Evolutionary conservation across 805 yeast species (phyloP), one percentile per base, ranked within the genome.

Genomic region (Naumovozyma castellii): DNA sequence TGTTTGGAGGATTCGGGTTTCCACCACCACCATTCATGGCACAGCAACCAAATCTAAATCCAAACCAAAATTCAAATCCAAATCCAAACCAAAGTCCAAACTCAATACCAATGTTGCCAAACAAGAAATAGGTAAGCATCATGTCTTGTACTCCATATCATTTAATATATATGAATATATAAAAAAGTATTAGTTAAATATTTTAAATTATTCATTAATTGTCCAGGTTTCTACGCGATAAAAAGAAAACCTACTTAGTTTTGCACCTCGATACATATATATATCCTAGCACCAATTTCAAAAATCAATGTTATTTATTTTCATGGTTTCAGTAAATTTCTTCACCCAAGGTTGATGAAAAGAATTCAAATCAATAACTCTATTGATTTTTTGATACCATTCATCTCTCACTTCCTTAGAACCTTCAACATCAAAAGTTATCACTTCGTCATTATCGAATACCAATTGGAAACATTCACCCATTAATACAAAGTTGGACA

Each of bases 341-440:
- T 69, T 72, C 13, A 77, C 78, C 84, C 84, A 78, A 1, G 72
- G 80, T 45, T 77, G 76, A 39, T 80, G 74, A 51, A 73, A 71
- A 47, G 64, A 67, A 57, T 78, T 78, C 47, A 71, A 64, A 40
- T 66, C 67, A 10, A 80, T 71, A 15, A 81, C 72, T 36, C 66
- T 66, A 43, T 78, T 78, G 42, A 88, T 59, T 1, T 69, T 59
- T 3, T 59, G 50, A 38, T 81, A 72, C 97, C 97, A 90, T 39
- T 66, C 64, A 25, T 61, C 55, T 61, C 78, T 81, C 36, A 76
- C 81, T 14, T 59, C 66, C 35, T 65, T 69, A 34, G 78, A 75
- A 6, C 40, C 39, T 39, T 85, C 92, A 14, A 95, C 90, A n/a
- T 84, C 84, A 59, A 90, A 84, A 45, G 78, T 84, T 36, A 88